These are phyloP conservation scores for Lasiodiplodia sp. DNA, from an alignment of 2,329 filamentous ascomycete genomes.

Conservation along the genomic window DNA sequence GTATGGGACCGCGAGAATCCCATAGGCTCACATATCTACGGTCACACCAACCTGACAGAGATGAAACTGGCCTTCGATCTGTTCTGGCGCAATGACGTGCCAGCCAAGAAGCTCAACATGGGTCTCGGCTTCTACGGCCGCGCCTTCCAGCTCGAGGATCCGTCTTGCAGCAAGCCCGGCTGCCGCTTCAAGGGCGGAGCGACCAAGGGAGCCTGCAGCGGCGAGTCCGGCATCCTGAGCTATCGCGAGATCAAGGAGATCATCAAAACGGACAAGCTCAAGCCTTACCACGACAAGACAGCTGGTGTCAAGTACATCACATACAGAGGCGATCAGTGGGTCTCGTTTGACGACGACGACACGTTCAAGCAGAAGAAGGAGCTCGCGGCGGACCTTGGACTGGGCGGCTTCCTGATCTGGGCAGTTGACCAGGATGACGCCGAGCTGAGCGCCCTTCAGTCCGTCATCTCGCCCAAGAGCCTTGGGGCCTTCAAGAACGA, in stretches of 20 bases:
- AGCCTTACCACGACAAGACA: slow-evolving; percentile 38
- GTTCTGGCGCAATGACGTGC: slow-evolving; percentile 55
- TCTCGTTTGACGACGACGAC: slow-evolving; percentile 44
- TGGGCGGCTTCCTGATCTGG: slow-evolving; percentile 38
- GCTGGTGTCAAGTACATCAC: slow-evolving; percentile 46
- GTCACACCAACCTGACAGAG: slow-evolving; percentile 59
- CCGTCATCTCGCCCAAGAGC: not conserved
- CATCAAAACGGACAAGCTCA: slow-evolving; percentile 34
- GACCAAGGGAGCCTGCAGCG: slow-evolving; percentile 41
- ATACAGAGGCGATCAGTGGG: slow-evolving; percentile 48
- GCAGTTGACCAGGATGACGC: not conserved
- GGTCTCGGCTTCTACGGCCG: slow-evolving; percentile 58
- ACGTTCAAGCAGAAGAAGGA: slow-evolving; percentile 46
- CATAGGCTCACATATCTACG: slow-evolving; percentile 42
- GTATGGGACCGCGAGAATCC: slow-evolving; percentile 41
- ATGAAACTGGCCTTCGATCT: slow-evolving; percentile 53
- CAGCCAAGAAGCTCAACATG: slow-evolving; percentile 52
- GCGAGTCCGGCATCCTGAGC: slow-evolving; percentile 43
- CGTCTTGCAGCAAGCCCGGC: slow-evolving; percentile 35
- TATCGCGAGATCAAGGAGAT: slow-evolving; percentile 47
- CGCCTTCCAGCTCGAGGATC: slow-evolving; percentile 38
- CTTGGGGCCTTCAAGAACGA: slow-evolving; percentile 20
- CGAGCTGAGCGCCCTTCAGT: not conserved
- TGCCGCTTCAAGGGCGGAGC: slow-evolving; percentile 36
- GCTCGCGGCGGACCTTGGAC: slow-evolving; percentile 41